Percentiles rank a stretch among this genome's conserved stretches.
Conservation (phyloP, 2,329 filamentous ascomycete genomes). For the Alternaria consortialis region DNA sequence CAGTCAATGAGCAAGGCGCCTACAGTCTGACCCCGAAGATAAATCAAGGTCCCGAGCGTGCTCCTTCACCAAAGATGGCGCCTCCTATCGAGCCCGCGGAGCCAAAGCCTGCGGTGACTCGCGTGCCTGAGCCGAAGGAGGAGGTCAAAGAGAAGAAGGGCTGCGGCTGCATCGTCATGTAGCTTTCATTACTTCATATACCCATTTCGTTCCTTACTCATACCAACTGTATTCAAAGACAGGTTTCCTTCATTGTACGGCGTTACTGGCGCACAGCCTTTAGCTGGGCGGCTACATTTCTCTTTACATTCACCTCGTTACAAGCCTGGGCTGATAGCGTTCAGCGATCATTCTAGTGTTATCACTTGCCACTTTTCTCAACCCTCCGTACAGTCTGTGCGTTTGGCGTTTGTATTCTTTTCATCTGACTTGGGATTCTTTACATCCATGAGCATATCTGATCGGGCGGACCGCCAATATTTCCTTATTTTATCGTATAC, state of each 20-base stretch:
- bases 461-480: slow-evolving; percentile 14
- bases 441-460: slow-evolving; percentile 17
- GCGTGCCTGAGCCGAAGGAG: slow-evolving; percentile 64
- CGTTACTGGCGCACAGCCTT: slow-evolving; percentile 29
- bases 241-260: slow-evolving; percentile 40
- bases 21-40: slow-evolving; percentile 60
- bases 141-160: slow-evolving; percentile 68
- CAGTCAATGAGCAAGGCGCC: slow-evolving; percentile 54
- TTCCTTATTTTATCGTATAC: slow-evolving; percentile 20
- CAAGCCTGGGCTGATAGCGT: slow-evolving; percentile 44
- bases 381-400: slow-evolving; percentile 1
- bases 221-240: slow-evolving; percentile 31
- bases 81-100: slow-evolving; percentile 35
- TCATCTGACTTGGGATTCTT: slow-evolving; percentile 4
- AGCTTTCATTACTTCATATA: slow-evolving; percentile 44
- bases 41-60: slow-evolving; percentile 39
- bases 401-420: slow-evolving; percentile 12
- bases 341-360: slow-evolving; percentile 40
- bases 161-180: slow-evolving; percentile 81
- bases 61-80: slow-evolving; percentile 38
- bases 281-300: slow-evolving; percentile 19
- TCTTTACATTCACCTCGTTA: slow-evolving; percentile 21
- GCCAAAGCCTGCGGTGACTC: slow-evolving; percentile 54
- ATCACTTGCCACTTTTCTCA: slow-evolving; percentile 22
- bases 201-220: slow-evolving; percentile 32